phyloP scores from a whole-genome alignment of 805 yeast genomes.

The Metschnikowia noctiluminum region DNA sequence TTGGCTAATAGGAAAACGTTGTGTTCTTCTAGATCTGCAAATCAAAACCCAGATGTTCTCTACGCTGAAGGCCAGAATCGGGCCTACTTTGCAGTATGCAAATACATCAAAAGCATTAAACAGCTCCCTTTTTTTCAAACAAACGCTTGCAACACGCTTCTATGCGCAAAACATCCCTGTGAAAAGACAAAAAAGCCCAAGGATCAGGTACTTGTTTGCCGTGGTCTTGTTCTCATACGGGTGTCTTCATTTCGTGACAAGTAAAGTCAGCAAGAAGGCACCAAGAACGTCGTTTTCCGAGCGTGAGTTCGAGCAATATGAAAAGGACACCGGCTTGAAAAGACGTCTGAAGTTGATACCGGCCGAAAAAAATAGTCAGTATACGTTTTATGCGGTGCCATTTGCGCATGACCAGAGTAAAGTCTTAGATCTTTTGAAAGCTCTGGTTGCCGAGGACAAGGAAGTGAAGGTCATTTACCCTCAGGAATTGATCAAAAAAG shows the following conservation, averaged over 20 bases:
- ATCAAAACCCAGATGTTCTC: neutral
- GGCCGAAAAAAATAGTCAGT: conserved; percentile 34
- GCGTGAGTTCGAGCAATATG: conserved; percentile 46
- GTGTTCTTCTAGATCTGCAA: too few relatives aligned
- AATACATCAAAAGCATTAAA: neutral
- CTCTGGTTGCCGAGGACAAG: conserved; percentile 14
- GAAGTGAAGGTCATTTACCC: conserved; percentile 50
- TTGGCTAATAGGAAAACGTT: too few relatives aligned
- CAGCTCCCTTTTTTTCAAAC: neutral
- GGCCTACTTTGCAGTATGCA: neutral
- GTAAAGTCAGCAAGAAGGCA: conserved; percentile 28
- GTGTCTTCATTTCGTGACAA: conserved; percentile 29
- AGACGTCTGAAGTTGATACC: conserved; percentile 45
- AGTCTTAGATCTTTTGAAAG: conserved; percentile 13
- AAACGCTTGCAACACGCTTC: neutral
- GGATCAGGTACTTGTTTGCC: conserved; percentile 35
- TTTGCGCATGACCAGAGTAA: conserved; percentile 25
- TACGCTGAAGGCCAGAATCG: neutral
- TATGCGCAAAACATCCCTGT: conserved; percentile 8
- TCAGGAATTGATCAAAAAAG: conserved; percentile 42
- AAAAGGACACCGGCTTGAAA: conserved; percentile 49
- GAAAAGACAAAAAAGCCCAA: conserved; percentile 22
- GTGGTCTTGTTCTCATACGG: conserved; percentile 33
- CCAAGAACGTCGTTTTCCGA: conserved; percentile 44
- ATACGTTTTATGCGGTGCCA: conserved; percentile 42